phyloP scores from a whole-genome alignment of 1,139 yeast genomes.

The Scheffersomyces parashehatae region DNA sequence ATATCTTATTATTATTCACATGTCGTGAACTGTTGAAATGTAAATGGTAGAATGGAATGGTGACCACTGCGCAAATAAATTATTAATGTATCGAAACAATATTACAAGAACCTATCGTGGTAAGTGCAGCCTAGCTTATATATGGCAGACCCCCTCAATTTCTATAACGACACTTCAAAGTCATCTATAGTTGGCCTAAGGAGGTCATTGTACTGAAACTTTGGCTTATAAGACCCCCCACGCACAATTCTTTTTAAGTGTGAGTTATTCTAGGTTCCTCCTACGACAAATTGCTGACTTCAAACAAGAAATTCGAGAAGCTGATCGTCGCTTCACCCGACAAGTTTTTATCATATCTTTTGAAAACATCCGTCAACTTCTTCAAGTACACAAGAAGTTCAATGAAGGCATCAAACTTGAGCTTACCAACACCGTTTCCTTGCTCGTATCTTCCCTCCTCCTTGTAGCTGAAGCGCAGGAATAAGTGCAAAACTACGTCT shows the following conservation, averaged over 20 bases:
- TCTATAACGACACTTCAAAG: too few relatives aligned
- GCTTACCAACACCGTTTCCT: slow-evolving; percentile 46
- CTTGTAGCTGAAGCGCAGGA: slow-evolving; percentile 55
- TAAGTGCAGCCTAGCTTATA: too few relatives aligned
- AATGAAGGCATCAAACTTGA: slow-evolving; percentile 81
- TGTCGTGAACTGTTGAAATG: too few relatives aligned
- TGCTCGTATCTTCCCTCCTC: slow-evolving; percentile 29
- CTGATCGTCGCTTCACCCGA: slow-evolving; percentile 78
- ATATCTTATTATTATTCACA: too few relatives aligned
- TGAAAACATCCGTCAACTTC: slow-evolving; percentile 76
- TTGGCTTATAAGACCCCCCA: neutral
- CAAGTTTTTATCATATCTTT: slow-evolving; percentile 72
- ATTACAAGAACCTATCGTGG: too few relatives aligned
- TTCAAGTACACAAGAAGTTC: slow-evolving; percentile 77
- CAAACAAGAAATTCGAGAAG: slow-evolving; percentile 76
- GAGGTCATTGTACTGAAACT: too few relatives aligned
- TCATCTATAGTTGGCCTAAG: neutral
- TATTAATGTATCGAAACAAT: too few relatives aligned
- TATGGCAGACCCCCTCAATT: too few relatives aligned
- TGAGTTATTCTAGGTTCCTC: neutral
- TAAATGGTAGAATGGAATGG: too few relatives aligned
- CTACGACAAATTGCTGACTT: slow-evolving; percentile 45
- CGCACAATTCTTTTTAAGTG: neutral
- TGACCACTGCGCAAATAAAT: too few relatives aligned
- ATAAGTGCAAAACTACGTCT: slow-evolving; percentile 61